phyloP scores from a whole-genome alignment of 108 stramenopile species.

The Asterionellopsis glacialis region DNA sequence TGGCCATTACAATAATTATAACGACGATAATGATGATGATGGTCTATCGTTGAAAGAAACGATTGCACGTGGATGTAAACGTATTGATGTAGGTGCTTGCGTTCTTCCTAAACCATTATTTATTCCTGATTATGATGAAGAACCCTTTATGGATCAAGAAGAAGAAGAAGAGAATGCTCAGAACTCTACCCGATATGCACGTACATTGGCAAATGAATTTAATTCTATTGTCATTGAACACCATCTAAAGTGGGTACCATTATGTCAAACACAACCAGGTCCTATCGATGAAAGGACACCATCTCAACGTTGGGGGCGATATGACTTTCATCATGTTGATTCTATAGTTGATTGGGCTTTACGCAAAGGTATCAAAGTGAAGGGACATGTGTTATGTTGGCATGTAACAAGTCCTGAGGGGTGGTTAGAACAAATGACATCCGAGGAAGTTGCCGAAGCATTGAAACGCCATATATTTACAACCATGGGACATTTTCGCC shows the following conservation, averaged over 20 bases:
- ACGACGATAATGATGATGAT: constrained; percentile 9
- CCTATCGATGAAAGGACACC: constrained; percentile 44
- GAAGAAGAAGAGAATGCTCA: constrained; percentile 16
- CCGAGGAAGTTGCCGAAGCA: constrained; percentile 54
- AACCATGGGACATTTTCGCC: constrained; percentile 80
- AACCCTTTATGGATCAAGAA: not conserved
- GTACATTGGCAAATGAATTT: constrained; percentile 68
- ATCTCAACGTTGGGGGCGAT: constrained; percentile 58
- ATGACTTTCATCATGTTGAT: constrained; percentile 85
- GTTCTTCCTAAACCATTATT: constrained; percentile 73
- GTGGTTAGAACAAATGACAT: constrained; percentile 49
- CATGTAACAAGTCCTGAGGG: constrained; percentile 71
- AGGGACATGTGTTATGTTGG: constrained; percentile 89
- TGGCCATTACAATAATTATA: too few relatives aligned
- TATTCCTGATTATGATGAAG: constrained; percentile 31
- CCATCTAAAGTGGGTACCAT: constrained; percentile 85
- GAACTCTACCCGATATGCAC: constrained; percentile 31
- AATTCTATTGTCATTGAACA: constrained; percentile 89
- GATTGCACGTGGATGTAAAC: constrained; percentile 42
- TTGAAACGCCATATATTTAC: constrained; percentile 80
- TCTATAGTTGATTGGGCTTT: constrained; percentile 84
- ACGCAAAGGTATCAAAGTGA: constrained; percentile 65
- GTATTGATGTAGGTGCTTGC: constrained; percentile 75
- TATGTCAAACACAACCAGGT: constrained; percentile 60
- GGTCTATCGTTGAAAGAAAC: constrained; percentile 45